These are phyloP conservation scores for Eucalyptus sp. DNA, from an alignment of 345 rosid species.

Conservation along the genomic window DNA sequence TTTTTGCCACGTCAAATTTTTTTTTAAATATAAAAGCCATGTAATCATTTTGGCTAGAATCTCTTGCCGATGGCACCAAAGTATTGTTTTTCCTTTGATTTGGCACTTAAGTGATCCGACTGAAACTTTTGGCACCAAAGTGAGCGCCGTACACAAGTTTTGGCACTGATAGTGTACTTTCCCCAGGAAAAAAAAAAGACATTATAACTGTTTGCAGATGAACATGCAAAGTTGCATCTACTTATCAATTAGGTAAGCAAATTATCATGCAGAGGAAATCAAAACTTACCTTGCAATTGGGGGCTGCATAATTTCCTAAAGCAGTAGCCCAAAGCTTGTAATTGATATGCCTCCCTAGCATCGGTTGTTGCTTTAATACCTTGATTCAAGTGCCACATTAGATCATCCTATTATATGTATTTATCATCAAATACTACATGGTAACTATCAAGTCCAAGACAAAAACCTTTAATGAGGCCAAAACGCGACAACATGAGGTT, in stretches of 20 bases:
- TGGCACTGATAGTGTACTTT: too few species aligned
- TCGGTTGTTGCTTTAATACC: constrained; percentile 57
- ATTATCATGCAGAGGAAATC: neutral
- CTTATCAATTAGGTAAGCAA: neutral
- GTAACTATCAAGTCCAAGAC: neutral
- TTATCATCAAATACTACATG: neutral
- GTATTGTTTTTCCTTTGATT: too few species aligned
- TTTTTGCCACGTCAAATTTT: too few species aligned
- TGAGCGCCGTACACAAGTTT: too few species aligned
- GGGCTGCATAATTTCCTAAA: constrained; percentile 77
- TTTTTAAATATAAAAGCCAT: too few species aligned
- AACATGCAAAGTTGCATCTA: neutral
- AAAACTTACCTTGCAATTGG: constrained; percentile 74
- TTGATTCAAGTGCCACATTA: neutral
- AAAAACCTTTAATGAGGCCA: constrained; percentile 82
- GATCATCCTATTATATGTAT: neutral
- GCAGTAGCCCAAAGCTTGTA: constrained; percentile 95
- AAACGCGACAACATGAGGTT: constrained; percentile 80
- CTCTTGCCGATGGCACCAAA: too few species aligned
- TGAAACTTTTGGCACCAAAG: too few species aligned
- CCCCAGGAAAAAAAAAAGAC: neutral
- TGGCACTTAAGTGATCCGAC: too few species aligned
- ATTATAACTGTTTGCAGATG: neutral
- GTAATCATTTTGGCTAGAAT: too few species aligned
- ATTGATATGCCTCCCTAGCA: constrained; percentile 56